Percentiles rank a stretch among this genome's conserved stretches.
These are phyloP conservation scores for Ophiosphaerella narmari DNA, from an alignment of 2,329 filamentous ascomycete genomes.

Conservation along the genomic window DNA sequence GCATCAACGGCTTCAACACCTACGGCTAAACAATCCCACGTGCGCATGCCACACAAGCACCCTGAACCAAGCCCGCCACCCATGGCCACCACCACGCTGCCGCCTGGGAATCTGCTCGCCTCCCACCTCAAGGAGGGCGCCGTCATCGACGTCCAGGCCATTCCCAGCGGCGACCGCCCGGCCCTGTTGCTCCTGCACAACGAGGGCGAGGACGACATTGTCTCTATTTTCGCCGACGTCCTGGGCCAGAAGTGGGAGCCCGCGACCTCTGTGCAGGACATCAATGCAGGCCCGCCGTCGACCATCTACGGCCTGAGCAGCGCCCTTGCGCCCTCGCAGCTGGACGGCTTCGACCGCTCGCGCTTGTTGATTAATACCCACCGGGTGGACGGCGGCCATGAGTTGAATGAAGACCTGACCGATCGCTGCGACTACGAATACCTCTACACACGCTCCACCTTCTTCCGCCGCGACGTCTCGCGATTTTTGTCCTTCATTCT, in stretches of 20 bases:
- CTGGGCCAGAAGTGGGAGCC: conserved; percentile 73
- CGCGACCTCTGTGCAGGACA: conserved; percentile 59
- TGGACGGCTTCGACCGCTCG: conserved; percentile 61
- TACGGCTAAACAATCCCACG: conserved; percentile 40
- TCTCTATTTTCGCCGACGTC: conserved; percentile 76
- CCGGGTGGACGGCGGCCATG: conserved; percentile 66
- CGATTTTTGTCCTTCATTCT: conserved; percentile 80
- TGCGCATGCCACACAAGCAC: conserved; percentile 15
- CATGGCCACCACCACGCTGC: conserved; percentile 48
- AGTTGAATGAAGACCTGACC: conserved; percentile 68
- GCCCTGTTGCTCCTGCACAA: conserved; percentile 66
- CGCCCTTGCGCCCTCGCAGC: conserved; percentile 60
- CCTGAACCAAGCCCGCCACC: conserved; percentile 20
- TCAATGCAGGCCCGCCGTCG: conserved; percentile 61
- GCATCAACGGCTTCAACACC: conserved; percentile 50
- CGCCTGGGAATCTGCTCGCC: conserved; percentile 37
- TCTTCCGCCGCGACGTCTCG: conserved; percentile 75
- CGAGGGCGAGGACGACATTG: conserved; percentile 72
- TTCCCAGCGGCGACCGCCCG: conserved; percentile 40
- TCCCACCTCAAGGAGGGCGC: conserved; percentile 38
- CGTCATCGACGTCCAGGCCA: conserved; percentile 42
- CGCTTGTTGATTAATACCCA: conserved; percentile 77
- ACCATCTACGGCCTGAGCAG: conserved; percentile 71
- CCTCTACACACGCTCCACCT: conserved; percentile 74
- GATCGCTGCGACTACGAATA: conserved; percentile 82